These are phyloP conservation scores for Lagenidium sp. DNA, from an alignment of 352 stramenopile genomes.

Conservation along the genomic window DNA sequence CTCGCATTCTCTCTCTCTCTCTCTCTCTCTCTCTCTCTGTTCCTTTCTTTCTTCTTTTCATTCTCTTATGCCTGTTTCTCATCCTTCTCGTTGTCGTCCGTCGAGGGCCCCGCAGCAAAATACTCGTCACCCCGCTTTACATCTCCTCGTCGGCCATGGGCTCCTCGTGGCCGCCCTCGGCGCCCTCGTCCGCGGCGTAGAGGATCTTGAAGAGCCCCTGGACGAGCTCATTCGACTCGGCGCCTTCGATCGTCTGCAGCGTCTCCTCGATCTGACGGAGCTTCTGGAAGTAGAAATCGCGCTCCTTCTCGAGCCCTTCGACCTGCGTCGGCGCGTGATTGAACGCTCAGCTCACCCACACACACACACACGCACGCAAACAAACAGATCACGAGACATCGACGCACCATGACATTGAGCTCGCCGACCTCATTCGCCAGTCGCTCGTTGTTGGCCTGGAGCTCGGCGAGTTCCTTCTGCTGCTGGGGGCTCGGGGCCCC, in stretches of 20 bases:
- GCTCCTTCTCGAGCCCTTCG: slow-evolving; percentile 89
- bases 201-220: slow-evolving; percentile 83
- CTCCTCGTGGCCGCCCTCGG: slow-evolving; percentile 23
- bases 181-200: slow-evolving; percentile 61
- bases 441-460: slow-evolving; percentile 48
- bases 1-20: too few relatives aligned
- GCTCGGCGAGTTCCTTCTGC: slow-evolving; percentile 71
- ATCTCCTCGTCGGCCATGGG: slow-evolving; percentile 20
- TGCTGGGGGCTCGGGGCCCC: slow-evolving; percentile 25
- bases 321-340: slow-evolving; percentile 50
- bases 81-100: too few relatives aligned
- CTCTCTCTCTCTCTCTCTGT: too few relatives aligned
- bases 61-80: too few relatives aligned
- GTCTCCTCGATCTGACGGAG: slow-evolving; percentile 96
- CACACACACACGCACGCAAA: not conserved
- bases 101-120: too few relatives aligned
- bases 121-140: too few relatives aligned
- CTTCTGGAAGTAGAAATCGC: slow-evolving; percentile 99
- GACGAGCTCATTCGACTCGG: slow-evolving; percentile 41
- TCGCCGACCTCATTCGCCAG: slow-evolving; percentile 76
- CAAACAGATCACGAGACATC: too few relatives aligned
- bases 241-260: slow-evolving; percentile 71
- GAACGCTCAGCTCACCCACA: too few relatives aligned
- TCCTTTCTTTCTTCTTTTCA: too few relatives aligned
- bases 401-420: slow-evolving; percentile 53